Evolutionary conservation across 139 green algal genomes (phyloP).

Genomic region (Tetraselmis striata): DNA sequence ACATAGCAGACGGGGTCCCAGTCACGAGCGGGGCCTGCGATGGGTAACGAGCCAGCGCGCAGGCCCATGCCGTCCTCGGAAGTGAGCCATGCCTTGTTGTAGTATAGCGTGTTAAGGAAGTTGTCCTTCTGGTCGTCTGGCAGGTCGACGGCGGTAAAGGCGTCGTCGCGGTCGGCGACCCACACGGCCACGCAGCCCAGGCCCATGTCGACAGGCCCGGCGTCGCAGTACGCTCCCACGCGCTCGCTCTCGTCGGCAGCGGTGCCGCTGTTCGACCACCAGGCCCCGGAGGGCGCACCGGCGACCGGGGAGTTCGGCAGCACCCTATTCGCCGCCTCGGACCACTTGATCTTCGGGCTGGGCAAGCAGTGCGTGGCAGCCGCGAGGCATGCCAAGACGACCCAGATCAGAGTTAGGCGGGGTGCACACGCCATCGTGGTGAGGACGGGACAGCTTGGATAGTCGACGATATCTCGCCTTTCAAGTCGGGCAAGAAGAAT

Average conservation of each 20-base stretch:
- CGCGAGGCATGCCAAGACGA: too few relatives aligned
- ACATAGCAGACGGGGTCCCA: conserved; percentile 4
- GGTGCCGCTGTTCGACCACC: background rate
- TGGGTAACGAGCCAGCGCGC: background rate
- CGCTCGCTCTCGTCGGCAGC: background rate
- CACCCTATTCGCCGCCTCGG: background rate
- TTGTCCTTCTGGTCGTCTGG: background rate
- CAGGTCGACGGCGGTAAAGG: background rate
- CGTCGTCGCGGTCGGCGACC: background rate
- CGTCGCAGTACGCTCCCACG: background rate
- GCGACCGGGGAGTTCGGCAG: background rate
- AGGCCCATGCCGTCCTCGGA: background rate
- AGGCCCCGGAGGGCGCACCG: background rate
- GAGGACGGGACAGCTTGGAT: too few relatives aligned
- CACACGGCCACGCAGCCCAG: background rate
- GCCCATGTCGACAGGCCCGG: background rate
- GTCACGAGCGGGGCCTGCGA: background rate
- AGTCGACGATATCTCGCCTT: too few relatives aligned
- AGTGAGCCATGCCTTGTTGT: background rate
- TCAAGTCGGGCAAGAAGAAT: too few relatives aligned
- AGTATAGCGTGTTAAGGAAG: conserved; percentile 1
- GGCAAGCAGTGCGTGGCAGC: too few relatives aligned
- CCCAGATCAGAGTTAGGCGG: too few relatives aligned
- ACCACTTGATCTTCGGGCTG: background rate
- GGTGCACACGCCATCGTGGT: too few relatives aligned